phyloP scores from a whole-genome alignment of 106 monocot species.

The Alisma plantagoaquatica region DNA sequence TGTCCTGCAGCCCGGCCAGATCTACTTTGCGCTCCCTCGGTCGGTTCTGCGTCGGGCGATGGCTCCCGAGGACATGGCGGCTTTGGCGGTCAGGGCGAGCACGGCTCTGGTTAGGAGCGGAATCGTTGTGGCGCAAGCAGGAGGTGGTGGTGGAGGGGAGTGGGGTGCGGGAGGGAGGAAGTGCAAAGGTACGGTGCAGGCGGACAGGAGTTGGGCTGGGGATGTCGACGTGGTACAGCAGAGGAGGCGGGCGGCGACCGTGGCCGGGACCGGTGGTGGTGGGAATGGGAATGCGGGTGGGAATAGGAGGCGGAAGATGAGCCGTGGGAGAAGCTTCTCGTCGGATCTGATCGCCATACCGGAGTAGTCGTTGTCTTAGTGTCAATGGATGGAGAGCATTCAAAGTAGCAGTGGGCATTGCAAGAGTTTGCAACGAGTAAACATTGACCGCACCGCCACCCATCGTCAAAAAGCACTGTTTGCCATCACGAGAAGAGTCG shows the following conservation, averaged over 20 bases:
- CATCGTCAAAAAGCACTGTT: too few relatives aligned
- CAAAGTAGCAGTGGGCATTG: too few relatives aligned
- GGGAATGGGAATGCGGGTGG: too few relatives aligned
- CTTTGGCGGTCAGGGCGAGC: conserved; percentile 15
- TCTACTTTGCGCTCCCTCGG: conserved; percentile 16
- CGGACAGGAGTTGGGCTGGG: too few relatives aligned
- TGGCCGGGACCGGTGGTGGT: background rate
- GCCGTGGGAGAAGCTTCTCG: background rate
- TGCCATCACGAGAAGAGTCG: too few relatives aligned
- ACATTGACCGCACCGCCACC: too few relatives aligned
- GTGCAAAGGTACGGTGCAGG: too few relatives aligned
- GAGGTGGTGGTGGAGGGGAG: background rate
- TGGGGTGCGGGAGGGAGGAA: background rate
- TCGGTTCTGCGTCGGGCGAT: conserved; percentile 6
- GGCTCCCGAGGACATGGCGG: conserved; percentile 11
- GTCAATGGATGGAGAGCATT: too few relatives aligned
- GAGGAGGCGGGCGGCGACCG: background rate
- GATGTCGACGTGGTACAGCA: background rate
- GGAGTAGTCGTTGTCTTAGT: conserved; percentile 1
- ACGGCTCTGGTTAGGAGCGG: conserved; percentile 9
- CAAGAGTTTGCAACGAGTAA: too few relatives aligned
- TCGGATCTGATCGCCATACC: background rate
- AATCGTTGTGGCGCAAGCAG: background rate
- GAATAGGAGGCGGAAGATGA: too few relatives aligned
- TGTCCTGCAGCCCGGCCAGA: conserved; percentile 8